Evolutionary conservation across 1,139 yeast genomes (phyloP).

Genomic region (Zhuliangozyma parablackwelliae): DNA sequence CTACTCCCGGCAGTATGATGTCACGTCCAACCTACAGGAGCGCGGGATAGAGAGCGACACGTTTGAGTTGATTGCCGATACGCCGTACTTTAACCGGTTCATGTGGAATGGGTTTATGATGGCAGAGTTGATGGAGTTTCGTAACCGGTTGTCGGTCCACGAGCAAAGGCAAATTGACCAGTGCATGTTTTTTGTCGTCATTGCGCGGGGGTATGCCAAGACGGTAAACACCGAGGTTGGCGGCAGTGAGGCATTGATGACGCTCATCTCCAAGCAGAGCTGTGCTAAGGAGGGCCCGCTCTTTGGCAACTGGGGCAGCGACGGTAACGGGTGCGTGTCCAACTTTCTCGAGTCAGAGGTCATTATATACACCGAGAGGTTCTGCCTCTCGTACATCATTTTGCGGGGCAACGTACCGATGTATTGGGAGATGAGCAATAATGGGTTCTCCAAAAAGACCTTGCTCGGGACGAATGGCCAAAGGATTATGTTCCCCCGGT

Average conservation of each 20-base stretch:
- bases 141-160: slow-evolving; percentile 47
- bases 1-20: slow-evolving; percentile 61
- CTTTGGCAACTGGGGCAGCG: slow-evolving; percentile 67
- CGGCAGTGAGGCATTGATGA: slow-evolving; percentile 42
- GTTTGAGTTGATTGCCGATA: slow-evolving; percentile 35
- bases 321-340: slow-evolving; percentile 66
- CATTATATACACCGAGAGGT: slow-evolving; percentile 49
- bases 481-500: slow-evolving; percentile 51
- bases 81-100: slow-evolving; percentile 50
- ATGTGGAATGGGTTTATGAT: slow-evolving; percentile 66
- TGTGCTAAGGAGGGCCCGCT: slow-evolving; percentile 57
- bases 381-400: slow-evolving; percentile 55
- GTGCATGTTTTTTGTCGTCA: slow-evolving; percentile 54
- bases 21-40: slow-evolving; percentile 59
- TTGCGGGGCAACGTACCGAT: slow-evolving; percentile 68
- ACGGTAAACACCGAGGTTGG: slow-evolving; percentile 46
- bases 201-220: slow-evolving; percentile 65
- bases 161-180: slow-evolving; percentile 52
- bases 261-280: slow-evolving; percentile 65
- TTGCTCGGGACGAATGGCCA: slow-evolving; percentile 40
- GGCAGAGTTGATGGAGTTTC: slow-evolving; percentile 53
- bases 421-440: slow-evolving; percentile 56
- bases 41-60: slow-evolving; percentile 33
- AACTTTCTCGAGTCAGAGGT: slow-evolving; percentile 66
- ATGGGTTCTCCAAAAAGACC: slow-evolving; percentile 25